Evolutionary conservation across 1,284 basidiomycete species (phyloP).

Genomic region (Apiotrichum gamsii): DNA sequence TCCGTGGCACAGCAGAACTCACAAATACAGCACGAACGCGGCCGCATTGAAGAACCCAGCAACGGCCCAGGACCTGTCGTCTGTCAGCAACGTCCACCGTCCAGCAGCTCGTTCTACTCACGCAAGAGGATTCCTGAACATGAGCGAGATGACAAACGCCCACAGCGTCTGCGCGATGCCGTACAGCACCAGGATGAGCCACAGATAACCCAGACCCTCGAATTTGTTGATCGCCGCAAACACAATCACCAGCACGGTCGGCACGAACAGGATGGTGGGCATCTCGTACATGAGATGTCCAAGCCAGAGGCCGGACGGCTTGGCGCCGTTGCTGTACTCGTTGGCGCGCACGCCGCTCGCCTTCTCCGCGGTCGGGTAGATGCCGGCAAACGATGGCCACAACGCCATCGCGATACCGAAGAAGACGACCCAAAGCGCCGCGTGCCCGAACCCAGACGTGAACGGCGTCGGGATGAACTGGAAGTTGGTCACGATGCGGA

Average conservation of each 20-base stretch:
- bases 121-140: slow-evolving; percentile 61
- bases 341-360: slow-evolving; percentile 61
- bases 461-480: slow-evolving; percentile 35
- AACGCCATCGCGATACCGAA: slow-evolving; percentile 51
- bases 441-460: slow-evolving; percentile 17
- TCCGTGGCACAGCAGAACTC: slow-evolving; percentile 1
- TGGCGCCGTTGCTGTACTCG: slow-evolving; percentile 63
- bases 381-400: slow-evolving; percentile 69
- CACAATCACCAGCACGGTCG: slow-evolving; percentile 59
- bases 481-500: slow-evolving; percentile 61
- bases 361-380: slow-evolving; percentile 63
- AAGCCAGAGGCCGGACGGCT: slow-evolving; percentile 67
- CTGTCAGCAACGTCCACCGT: too few species aligned
- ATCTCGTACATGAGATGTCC: slow-evolving; percentile 71
- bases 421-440: slow-evolving; percentile 32
- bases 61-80: slow-evolving; percentile 67
- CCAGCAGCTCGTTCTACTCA: too few species aligned
- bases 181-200: slow-evolving; percentile 66
- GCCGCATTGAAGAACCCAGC: slow-evolving; percentile 69
- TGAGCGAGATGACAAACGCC: slow-evolving; percentile 60
- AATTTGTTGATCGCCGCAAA: slow-evolving; percentile 62
- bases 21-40: slow-evolving; percentile 57
- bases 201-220: slow-evolving; percentile 56
- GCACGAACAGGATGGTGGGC: slow-evolving; percentile 55
- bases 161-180: slow-evolving; percentile 63